Evolutionary conservation across 1,139 yeast species (phyloP).

Genomic region (Nakaseomyces kungkrabaensis): DNA sequence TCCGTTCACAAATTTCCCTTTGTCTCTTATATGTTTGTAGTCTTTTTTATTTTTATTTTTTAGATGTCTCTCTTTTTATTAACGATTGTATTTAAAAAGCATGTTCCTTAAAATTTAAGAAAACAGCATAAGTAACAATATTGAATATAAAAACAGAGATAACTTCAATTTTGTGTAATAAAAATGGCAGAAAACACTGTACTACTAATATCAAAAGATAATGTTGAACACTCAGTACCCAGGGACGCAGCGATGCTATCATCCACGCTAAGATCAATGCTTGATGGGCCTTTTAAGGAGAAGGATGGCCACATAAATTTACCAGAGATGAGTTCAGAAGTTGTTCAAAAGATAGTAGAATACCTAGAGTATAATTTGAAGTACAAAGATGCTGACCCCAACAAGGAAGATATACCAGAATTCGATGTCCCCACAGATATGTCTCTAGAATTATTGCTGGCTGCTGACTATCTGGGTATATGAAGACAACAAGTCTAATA

Average conservation of each 20-base stretch:
- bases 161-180: neutral
- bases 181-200: slow-evolving; percentile 29
- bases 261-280: slow-evolving; percentile 59
- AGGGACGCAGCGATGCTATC: slow-evolving; percentile 78
- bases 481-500: slow-evolving; percentile 7
- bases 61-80: too few species aligned
- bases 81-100: too few species aligned
- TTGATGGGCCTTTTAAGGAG: slow-evolving; percentile 34
- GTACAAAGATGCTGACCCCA: slow-evolving; percentile 47
- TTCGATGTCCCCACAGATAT: slow-evolving; percentile 89
- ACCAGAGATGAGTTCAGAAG: slow-evolving; percentile 54
- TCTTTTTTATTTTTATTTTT: too few species aligned
- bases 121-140: too few species aligned
- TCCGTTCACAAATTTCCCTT: too few species aligned
- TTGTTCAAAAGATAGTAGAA: slow-evolving; percentile 75
- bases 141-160: neutral
- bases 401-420: slow-evolving; percentile 43
- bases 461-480: slow-evolving; percentile 75
- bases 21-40: too few species aligned
- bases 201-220: slow-evolving; percentile 68
- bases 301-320: slow-evolving; percentile 31
- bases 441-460: slow-evolving; percentile 82
- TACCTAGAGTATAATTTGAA: slow-evolving; percentile 70
- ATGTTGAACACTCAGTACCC: slow-evolving; percentile 51
- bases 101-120: too few species aligned